Percentiles rank a stretch among this genome's conserved stretches.
These are phyloP conservation scores for Friedmanniomyces endolithicus DNA, from an alignment of 495 filamentous ascomycete species.

Conservation along the genomic window DNA sequence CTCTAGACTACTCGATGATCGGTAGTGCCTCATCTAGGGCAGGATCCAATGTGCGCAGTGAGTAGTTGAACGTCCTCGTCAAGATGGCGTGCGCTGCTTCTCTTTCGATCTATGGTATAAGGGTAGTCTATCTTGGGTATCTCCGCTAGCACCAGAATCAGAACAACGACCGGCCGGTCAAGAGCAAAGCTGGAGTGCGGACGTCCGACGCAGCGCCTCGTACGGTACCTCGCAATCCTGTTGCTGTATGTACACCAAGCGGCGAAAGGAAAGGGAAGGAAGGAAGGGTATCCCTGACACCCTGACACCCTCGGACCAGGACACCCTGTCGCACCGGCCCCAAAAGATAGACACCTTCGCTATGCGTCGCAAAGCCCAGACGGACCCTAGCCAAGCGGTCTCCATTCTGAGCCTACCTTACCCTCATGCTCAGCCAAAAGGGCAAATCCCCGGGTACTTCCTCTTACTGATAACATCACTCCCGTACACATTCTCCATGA, in stretches of 20 bases:
- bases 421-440: not conserved
- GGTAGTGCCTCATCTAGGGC: no score
- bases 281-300: not conserved
- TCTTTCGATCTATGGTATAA: no score
- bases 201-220: not conserved
- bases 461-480: not conserved
- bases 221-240: not conserved
- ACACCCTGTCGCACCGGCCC: no score
- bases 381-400: no score
- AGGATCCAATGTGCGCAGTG: no score
- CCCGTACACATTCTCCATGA: not conserved
- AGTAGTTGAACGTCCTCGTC: no score
- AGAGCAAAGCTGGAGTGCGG: no score
- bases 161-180: not conserved
- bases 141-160: no score
- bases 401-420: not conserved
- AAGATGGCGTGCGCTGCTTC: no score
- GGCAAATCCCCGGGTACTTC: not conserved
- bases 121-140: slow-evolving; percentile 2
- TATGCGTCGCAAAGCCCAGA: not conserved
- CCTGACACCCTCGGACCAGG: not conserved
- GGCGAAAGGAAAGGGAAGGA: no score
- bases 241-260: no score
- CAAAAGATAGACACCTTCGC: not conserved
- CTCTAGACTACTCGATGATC: no score